Conservation (phyloP, 2,329 filamentous ascomycete genomes). For the Xylaria digitata region DNA sequence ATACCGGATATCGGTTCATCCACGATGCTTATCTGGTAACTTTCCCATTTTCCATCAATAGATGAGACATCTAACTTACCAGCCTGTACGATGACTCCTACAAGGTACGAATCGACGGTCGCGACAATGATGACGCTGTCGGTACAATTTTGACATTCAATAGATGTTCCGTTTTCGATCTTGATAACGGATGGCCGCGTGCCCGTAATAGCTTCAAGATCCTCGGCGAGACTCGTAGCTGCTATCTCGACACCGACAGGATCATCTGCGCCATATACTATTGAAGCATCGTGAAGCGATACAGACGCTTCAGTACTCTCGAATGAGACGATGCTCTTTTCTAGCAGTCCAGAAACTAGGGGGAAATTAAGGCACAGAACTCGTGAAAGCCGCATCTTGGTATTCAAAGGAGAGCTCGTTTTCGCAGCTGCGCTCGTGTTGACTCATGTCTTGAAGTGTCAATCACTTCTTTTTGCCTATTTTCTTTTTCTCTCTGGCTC, state of each 20-base stretch:
- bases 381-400: slow-evolving; percentile 19
- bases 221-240: slow-evolving; percentile 39
- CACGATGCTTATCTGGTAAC: slow-evolving; percentile 63
- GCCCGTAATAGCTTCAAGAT: slow-evolving; percentile 47
- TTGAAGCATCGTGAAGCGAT: slow-evolving; percentile 34
- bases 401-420: neutral
- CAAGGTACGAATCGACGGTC: slow-evolving; percentile 59
- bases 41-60: slow-evolving; percentile 68
- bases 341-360: slow-evolving; percentile 30
- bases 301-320: slow-evolving; percentile 26
- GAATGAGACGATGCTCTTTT: slow-evolving; percentile 39
- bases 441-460: neutral
- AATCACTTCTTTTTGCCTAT: neutral
- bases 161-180: slow-evolving; percentile 6
- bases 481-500: neutral
- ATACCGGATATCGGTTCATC: slow-evolving; percentile 58
- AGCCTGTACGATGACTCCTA: slow-evolving; percentile 57
- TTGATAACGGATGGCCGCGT: slow-evolving; percentile 30
- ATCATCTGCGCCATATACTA: slow-evolving; percentile 39
- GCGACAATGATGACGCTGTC: slow-evolving; percentile 62
- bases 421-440: neutral
- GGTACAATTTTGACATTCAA: slow-evolving; percentile 13
- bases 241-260: slow-evolving; percentile 41
- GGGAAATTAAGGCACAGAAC: slow-evolving; percentile 12
- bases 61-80: slow-evolving; percentile 60